A percentile compares a stretch with the other conserved stretches of the same genome.
Evolutionary conservation across 371 early-diverging fungal genomes (phyloP).

Genomic region (Lichtheimia ramosa): DNA sequence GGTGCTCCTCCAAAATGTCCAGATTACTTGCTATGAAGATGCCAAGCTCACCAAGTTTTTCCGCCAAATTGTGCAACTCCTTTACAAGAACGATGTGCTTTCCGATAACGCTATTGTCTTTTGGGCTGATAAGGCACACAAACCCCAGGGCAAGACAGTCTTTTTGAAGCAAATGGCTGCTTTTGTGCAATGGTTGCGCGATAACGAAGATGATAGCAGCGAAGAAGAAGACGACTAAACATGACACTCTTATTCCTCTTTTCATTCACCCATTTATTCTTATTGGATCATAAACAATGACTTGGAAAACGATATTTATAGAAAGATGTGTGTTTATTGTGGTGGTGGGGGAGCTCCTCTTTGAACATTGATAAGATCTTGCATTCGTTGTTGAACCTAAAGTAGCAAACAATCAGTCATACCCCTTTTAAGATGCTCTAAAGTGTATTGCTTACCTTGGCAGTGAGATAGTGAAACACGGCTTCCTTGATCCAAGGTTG

Average conservation of each 20-base stretch:
- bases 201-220: constrained; percentile 71
- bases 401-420: background rate
- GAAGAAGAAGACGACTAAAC: constrained; percentile 69
- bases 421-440: background rate
- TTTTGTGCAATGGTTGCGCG: constrained; percentile 82
- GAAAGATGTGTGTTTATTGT: background rate
- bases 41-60: constrained; percentile 86
- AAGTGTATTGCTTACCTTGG: constrained; percentile 47
- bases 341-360: constrained; percentile 13
- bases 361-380: constrained; percentile 44
- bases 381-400: constrained; percentile 54
- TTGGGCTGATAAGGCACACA: constrained; percentile 91
- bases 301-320: background rate
- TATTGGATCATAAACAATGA: no score
- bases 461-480: constrained; percentile 81
- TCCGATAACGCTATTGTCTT: constrained; percentile 89
- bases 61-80: constrained; percentile 74
- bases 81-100: constrained; percentile 89
- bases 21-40: constrained; percentile 84
- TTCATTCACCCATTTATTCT: no score
- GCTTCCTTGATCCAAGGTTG: constrained; percentile 90
- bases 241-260: no score
- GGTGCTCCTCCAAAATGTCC: constrained; percentile 79
- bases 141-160: constrained; percentile 82
- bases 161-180: constrained; percentile 92